A percentile compares a stretch with the other conserved stretches of the same genome.
Conservation (phyloP, 345 rosid genomes). For the Salix purpurea region DNA sequence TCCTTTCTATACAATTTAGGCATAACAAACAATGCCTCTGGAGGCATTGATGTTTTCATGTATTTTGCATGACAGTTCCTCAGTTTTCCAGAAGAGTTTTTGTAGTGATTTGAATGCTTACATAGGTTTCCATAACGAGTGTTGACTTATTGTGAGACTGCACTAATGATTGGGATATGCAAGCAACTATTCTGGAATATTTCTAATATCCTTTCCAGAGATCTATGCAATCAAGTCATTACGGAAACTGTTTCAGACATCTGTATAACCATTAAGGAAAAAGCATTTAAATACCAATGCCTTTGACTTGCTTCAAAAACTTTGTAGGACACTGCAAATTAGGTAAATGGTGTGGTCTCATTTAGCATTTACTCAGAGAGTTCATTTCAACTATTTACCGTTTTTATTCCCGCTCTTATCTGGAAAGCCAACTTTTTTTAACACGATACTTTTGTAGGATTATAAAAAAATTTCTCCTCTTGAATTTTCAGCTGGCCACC, state of each 20-base stretch:
- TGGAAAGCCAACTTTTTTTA: background rate
- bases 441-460: background rate
- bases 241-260: background rate
- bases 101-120: background rate
- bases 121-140: background rate
- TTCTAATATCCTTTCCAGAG: background rate
- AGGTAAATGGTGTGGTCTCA: background rate
- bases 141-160: background rate
- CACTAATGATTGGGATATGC: background rate
- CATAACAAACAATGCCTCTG: background rate
- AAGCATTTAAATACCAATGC: background rate
- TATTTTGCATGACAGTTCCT: background rate
- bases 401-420: background rate
- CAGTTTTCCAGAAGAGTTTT: background rate
- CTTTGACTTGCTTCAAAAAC: background rate
- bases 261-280: background rate
- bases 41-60: background rate
- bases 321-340: background rate
- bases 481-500: constrained; percentile 69
- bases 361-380: background rate
- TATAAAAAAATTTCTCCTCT: background rate
- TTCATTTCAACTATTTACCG: background rate
- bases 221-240: background rate
- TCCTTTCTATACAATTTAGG: background rate
- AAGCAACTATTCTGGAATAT: background rate